These are phyloP conservation scores for Scheffersomyces lignicola DNA, from an alignment of 1,139 yeast genomes.

Conservation along the genomic window DNA sequence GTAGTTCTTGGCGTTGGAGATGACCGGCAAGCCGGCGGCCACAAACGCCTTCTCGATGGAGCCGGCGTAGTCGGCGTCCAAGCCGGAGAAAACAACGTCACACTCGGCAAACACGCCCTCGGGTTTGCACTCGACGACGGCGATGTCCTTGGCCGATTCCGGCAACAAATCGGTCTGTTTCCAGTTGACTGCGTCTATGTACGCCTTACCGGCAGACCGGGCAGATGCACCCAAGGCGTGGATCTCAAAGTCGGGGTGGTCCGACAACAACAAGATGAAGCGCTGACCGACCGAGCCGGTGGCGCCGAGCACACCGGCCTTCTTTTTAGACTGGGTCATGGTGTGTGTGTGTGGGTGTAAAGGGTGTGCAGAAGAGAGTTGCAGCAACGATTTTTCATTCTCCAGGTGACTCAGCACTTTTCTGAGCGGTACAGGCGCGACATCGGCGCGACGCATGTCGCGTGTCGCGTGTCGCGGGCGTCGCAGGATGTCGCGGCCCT, in stretches of 20 bases:
- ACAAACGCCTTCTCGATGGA: constrained; percentile 83
- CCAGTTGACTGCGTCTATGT: constrained; percentile 89
- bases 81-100: constrained; percentile 92
- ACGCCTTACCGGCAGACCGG: constrained; percentile 89
- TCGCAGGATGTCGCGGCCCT: no score
- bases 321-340: constrained; percentile 37
- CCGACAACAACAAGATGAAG: constrained; percentile 76
- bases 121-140: constrained; percentile 76
- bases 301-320: constrained; percentile 93
- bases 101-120: constrained; percentile 77
- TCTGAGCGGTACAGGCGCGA: no score
- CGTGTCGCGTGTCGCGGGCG: no score
- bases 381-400: no score
- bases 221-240: constrained; percentile 88
- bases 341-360: constrained; percentile 1
- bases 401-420: no score
- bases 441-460: no score
- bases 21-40: constrained; percentile 77
- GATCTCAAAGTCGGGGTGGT: constrained; percentile 89
- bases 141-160: constrained; percentile 55
- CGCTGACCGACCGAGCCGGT: constrained; percentile 98
- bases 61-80: constrained; percentile 93
- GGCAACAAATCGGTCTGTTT: constrained; percentile 89
- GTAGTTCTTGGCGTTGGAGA: constrained; percentile 95
- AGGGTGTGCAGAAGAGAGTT: no score